Percentiles rank a stretch among this genome's conserved stretches.
Conservation (phyloP, 176 grass and related monocot species). For the Avena eriantha region DNA sequence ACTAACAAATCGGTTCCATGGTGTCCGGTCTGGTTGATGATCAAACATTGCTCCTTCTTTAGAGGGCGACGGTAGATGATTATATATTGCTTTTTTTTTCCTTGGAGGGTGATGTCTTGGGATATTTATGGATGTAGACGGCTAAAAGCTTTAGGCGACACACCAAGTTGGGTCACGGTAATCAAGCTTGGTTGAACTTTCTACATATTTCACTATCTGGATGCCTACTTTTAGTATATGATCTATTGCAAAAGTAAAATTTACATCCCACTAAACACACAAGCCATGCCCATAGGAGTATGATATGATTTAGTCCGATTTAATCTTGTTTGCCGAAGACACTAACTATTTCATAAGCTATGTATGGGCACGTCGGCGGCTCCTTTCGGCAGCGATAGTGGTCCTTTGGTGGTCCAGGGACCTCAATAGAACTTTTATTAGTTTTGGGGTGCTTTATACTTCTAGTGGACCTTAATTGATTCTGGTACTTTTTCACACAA, state of each 20-base stretch:
- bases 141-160: not conserved
- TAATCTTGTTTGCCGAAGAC: not conserved
- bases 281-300: not conserved
- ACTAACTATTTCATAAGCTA: not conserved
- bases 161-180: not conserved
- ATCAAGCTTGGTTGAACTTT: not conserved
- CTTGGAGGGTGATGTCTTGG: not conserved
- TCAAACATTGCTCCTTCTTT: not conserved
- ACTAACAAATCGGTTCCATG: not conserved
- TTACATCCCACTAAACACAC: not conserved
- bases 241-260: not conserved
- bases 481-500: too few relatives aligned
- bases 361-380: not conserved
- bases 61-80: not conserved
- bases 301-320: not conserved
- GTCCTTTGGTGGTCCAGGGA: too few relatives aligned
- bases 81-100: not conserved
- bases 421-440: too few relatives aligned
- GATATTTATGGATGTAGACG: slow-evolving; percentile 11
- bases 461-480: too few relatives aligned
- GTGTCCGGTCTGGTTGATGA: not conserved
- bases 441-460: too few relatives aligned
- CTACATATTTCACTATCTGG: not conserved
- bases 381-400: too few relatives aligned
- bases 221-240: not conserved